A percentile compares a stretch with the other conserved stretches of the same genome.
Conservation (phyloP, 768 basidiomycete genomes). For the Russula vinacea region DNA sequence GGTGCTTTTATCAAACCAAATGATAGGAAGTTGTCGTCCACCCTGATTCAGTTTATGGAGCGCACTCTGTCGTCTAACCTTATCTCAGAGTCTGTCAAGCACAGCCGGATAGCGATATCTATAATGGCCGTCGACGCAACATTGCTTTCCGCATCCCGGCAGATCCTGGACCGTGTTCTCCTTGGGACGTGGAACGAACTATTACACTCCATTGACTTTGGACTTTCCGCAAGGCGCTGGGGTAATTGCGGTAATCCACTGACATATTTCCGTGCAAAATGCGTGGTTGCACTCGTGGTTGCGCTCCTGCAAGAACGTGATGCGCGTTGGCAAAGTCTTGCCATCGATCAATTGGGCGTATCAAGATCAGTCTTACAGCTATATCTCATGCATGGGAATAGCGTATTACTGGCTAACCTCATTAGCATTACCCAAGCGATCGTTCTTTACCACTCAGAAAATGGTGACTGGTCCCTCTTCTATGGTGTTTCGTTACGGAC, state of each 20-base stretch:
- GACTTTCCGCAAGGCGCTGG: slow-evolving; percentile 10
- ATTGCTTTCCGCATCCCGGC: slow-evolving; percentile 4
- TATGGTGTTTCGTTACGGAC: background rate
- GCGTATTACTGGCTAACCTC: slow-evolving; percentile 9
- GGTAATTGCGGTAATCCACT: background rate
- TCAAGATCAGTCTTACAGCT: background rate
- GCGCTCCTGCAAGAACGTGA: background rate
- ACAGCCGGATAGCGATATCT: slow-evolving; percentile 14
- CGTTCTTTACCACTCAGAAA: background rate
- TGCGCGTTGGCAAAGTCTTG: slow-evolving; percentile 9
- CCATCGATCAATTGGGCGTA: slow-evolving; percentile 8
- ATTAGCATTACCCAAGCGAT: slow-evolving; percentile 4
- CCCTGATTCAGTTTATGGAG: slow-evolving; percentile 11
- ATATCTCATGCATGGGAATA: slow-evolving; percentile 4
- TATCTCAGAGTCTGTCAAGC: slow-evolving; percentile 12
- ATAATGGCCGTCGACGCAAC: slow-evolving; percentile 8
- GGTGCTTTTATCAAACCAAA: slow-evolving; percentile 14
- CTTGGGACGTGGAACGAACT: slow-evolving; percentile 6
- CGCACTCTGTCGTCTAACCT: slow-evolving; percentile 6
- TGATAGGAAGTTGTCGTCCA: slow-evolving; percentile 7
- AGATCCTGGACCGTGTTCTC: slow-evolving; percentile 6
- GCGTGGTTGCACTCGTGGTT: slow-evolving; percentile 3
- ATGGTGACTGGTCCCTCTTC: background rate
- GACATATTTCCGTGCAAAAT: slow-evolving; percentile 7
- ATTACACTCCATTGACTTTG: slow-evolving; percentile 4